Evolutionary conservation across 768 basidiomycete genomes (phyloP).

Genomic region (Chalciporus piperatus): DNA sequence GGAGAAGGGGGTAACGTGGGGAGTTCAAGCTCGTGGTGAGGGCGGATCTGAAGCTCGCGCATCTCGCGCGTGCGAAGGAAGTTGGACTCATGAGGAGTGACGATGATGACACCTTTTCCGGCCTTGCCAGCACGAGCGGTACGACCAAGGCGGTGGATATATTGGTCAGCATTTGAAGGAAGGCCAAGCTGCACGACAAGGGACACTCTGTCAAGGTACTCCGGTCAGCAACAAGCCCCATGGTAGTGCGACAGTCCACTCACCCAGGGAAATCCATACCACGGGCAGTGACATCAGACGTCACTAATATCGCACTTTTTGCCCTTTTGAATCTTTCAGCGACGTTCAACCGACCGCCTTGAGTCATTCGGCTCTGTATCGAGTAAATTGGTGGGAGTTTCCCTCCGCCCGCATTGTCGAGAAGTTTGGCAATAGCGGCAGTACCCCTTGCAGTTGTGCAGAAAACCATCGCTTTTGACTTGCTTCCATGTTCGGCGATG

Average conservation of each 20-base stretch:
- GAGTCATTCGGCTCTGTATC: slow-evolving; percentile 58
- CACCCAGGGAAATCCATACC: slow-evolving; percentile 68
- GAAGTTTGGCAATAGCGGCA: slow-evolving; percentile 36
- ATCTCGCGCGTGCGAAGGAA: slow-evolving; percentile 46
- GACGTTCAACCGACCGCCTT: slow-evolving; percentile 45
- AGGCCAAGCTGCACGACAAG: slow-evolving; percentile 62
- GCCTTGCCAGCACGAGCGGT: slow-evolving; percentile 72
- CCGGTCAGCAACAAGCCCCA: slow-evolving; percentile 3
- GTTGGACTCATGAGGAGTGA: slow-evolving; percentile 47
- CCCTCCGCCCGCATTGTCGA: slow-evolving; percentile 29
- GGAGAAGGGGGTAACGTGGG: slow-evolving; percentile 21
- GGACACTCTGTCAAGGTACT: slow-evolving; percentile 42
- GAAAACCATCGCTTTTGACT: slow-evolving; percentile 55
- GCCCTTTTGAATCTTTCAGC: slow-evolving; percentile 48
- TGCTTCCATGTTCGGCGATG: slow-evolving; percentile 22
- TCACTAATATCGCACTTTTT: slow-evolving; percentile 45
- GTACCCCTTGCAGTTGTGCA: slow-evolving; percentile 66
- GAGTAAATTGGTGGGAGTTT: slow-evolving; percentile 41
- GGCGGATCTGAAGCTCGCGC: slow-evolving; percentile 39
- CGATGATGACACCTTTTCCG: slow-evolving; percentile 57
- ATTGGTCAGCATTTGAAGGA: slow-evolving; percentile 69
- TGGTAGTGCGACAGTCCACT: slow-evolving; percentile 11
- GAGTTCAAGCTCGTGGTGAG: slow-evolving; percentile 21
- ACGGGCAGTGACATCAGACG: slow-evolving; percentile 59
- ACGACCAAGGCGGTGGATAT: slow-evolving; percentile 76